Percentiles rank a stretch among this genome's conserved stretches.
These are phyloP conservation scores for Xylariales sp. DNA, from an alignment of 2,329 filamentous ascomycete genomes.

Conservation along the genomic window DNA sequence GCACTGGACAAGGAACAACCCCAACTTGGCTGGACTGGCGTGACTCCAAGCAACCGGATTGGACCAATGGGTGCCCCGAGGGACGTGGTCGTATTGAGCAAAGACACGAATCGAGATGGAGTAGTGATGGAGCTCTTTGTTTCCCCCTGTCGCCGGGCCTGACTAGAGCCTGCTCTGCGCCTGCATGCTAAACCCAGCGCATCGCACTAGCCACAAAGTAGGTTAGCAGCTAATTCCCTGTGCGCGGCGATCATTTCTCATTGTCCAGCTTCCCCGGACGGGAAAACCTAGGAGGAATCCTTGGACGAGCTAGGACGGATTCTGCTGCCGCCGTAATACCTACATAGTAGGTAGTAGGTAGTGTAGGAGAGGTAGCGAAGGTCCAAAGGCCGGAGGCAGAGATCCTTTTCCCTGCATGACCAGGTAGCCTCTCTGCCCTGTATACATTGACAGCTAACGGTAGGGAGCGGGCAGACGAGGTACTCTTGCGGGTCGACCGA, in stretches of 20 bases:
- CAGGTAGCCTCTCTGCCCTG: constrained; percentile 19
- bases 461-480: neutral
- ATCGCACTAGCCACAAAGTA: neutral
- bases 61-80: constrained; percentile 24
- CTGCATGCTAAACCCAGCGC: neutral
- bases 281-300: neutral
- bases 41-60: neutral
- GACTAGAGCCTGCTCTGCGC: neutral
- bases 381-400: constrained; percentile 13
- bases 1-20: too few relatives aligned
- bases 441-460: constrained; percentile 14
- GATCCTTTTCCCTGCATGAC: constrained; percentile 1
- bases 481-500: constrained; percentile 14
- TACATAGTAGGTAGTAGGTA: too few relatives aligned
- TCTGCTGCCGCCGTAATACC: neutral
- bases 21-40: neutral
- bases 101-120: constrained; percentile 36
- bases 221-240: constrained; percentile 5
- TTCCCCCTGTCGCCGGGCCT: constrained; percentile 3
- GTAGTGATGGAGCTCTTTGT: neutral
- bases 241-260: constrained; percentile 20
- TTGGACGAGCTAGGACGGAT: constrained; percentile 14
- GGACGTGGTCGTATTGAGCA: constrained; percentile 37
- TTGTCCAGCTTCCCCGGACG: constrained; percentile 34
- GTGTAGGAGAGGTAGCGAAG: neutral